Evolutionary conservation across 1,284 basidiomycete species (phyloP), one percentile per base, ranked within the genome.

Genomic region (Ustilago xerochloae): DNA sequence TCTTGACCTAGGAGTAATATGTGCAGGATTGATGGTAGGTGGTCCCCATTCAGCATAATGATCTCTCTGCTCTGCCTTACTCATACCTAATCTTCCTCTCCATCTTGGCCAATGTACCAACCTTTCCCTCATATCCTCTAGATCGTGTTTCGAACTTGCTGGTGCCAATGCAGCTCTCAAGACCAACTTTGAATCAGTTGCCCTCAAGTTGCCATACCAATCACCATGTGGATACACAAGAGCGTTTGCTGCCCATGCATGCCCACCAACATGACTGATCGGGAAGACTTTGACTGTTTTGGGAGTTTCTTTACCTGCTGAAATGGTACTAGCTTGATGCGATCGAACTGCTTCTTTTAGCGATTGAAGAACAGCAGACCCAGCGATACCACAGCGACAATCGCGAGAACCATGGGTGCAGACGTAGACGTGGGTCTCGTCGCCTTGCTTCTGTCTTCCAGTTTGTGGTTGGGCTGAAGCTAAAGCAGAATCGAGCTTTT

Each of bases 331-430:
- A 7, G 77, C 49, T 26, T 74, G 65, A 36, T 84, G 61, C 33
- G 78, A 62, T 52, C 70, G 57, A 0, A 79, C 65, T 35, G 81
- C 74, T 2, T 55, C 35, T 5, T 76, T 58, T 10, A 85, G 57
- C 0, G 78, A 70, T 1, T 82, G 58, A 45, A 75, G 74, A 13
- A 85, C 64, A 5, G 79, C 77, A 7, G 68, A 67, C 15, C 85
- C 85, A 3, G 82, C 76, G 22, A 85, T 81, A 20, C 82, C 83
- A 51, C 85, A 85, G 3, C 84, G 78, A 57, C 85, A 85, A 48
- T 85, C 85, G 15, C 84, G 69, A 0, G 69, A 65, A 24, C 80
- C 81, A 43, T 85, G 85, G 1, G 82, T 83, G 67, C 84, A 85
- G 35, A 85, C 78, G 47, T 80, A 85, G 53, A 85, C 73, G 53